These are phyloP conservation scores for Epichloe uncinata DNA, from an alignment of 2,329 filamentous ascomycete genomes.

Conservation along the genomic window DNA sequence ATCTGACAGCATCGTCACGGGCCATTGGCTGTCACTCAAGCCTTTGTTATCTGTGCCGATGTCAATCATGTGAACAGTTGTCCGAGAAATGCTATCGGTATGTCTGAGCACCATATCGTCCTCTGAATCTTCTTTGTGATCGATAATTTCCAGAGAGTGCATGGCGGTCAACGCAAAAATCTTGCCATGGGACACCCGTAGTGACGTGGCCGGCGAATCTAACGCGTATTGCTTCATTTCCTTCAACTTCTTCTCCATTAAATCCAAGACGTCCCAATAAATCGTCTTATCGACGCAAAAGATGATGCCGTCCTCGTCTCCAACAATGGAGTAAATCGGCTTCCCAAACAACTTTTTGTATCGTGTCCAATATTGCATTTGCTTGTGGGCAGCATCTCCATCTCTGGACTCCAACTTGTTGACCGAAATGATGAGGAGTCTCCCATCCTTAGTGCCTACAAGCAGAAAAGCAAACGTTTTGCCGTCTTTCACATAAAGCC, in stretches of 20 bases:
- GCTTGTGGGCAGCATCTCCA: slow-evolving; percentile 8
- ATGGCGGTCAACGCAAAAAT: slow-evolving; percentile 37
- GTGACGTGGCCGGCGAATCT: slow-evolving; percentile 37
- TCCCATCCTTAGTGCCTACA: slow-evolving; percentile 40
- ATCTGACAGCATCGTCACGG: slow-evolving; percentile 35
- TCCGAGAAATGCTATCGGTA: slow-evolving; percentile 31
- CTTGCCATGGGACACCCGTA: slow-evolving; percentile 33
- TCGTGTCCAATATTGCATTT: slow-evolving; percentile 39
- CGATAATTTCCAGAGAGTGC: slow-evolving; percentile 44
- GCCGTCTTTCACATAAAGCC: slow-evolving; percentile 44
- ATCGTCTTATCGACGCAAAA: slow-evolving; percentile 40
- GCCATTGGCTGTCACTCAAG: slow-evolving; percentile 17
- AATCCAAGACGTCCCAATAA: slow-evolving; percentile 42
- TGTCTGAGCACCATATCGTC: slow-evolving; percentile 27
- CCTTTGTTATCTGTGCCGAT: slow-evolving; percentile 19
- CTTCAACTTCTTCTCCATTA: slow-evolving; percentile 36
- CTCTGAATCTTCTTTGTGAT: slow-evolving; percentile 26
- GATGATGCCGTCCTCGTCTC: slow-evolving; percentile 42
- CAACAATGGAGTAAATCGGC: slow-evolving; percentile 43
- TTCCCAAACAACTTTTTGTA: slow-evolving; percentile 31
- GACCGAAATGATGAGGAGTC: slow-evolving; percentile 42
- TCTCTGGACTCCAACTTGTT: slow-evolving; percentile 13
- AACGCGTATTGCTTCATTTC: slow-evolving; percentile 32
- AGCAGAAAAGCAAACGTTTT: slow-evolving; percentile 50
- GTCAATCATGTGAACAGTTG: slow-evolving; percentile 32